Evolutionary conservation across 2,329 filamentous ascomycete species (phyloP), one percentile per base, ranked within the genome.

Genomic region (Ophiosphaerella korrae): DNA sequence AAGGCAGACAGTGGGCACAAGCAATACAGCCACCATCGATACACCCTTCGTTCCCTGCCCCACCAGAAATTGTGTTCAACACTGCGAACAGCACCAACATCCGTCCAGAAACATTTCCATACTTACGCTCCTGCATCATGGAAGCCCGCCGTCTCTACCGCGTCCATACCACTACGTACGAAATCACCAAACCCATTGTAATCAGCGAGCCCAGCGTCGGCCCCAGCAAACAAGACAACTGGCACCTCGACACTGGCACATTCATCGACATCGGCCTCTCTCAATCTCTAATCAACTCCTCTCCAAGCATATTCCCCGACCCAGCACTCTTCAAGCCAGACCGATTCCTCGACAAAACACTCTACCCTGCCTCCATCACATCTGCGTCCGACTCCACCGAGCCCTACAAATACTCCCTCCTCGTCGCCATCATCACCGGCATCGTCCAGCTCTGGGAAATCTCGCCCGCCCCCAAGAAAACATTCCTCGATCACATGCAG

Each of bases 371-470:
- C 1, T 66, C 66, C n/a, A 42, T 65, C n/a, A 40, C 53, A 7
- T 50, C 55, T 5, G 45, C 58, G 0, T 53, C 45, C 12, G 53
- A 64, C 26, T n/a, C 33, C 1, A 50, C 63, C 1, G 55, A 58
- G 26, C 53, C 58, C 1, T 59, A 64, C 40, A 64, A 61, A 35
- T 63, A 60, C 3, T 60, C 64, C 0, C 60, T 73, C 5, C 45
- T 70, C 7, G 39, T 67, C 5, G 52, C 68, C 1, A 53, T 73
- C n/a, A 45, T 73, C 3, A 62, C 69, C 29, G 70, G 71, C 21
- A 56, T 74, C 7, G 50, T 59, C 13, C 71, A 74, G 52, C 63
- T 74, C 2, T 74, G 71, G 71, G 69, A 72, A 7, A 63, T 74
- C 26, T 41, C 46, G 1, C 58, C 69, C 0, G 69, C 69, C 21